A percentile compares a stretch with the other conserved stretches of the same genome.
Evolutionary conservation across 176 grass and related monocot species (phyloP).

Genomic region (Typha latifolia): DNA sequence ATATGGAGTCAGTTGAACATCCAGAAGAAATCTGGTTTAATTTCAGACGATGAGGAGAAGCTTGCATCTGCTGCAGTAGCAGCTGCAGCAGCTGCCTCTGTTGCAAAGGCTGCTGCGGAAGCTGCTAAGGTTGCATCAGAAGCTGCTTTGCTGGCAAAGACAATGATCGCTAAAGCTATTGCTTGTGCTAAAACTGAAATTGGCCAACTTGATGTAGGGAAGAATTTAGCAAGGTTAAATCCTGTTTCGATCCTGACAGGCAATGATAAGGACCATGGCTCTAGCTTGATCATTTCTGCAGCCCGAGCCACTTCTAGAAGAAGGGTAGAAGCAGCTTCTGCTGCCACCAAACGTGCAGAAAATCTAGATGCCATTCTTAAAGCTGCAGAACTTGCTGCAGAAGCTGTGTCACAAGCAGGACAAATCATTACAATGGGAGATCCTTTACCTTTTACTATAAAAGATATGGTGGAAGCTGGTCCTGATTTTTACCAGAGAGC

Average conservation of each 20-base stretch:
- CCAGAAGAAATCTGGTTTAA: slow-evolving; percentile 32
- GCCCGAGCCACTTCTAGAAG: slow-evolving; percentile 76
- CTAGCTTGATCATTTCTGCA: slow-evolving; percentile 57
- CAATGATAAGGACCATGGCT: slow-evolving; percentile 30
- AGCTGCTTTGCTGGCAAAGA: slow-evolving; percentile 78
- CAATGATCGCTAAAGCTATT: slow-evolving; percentile 70
- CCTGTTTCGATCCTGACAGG: slow-evolving; percentile 36
- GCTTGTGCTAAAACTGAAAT: slow-evolving; percentile 14
- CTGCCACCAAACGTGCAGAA: slow-evolving; percentile 84
- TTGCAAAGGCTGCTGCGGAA: slow-evolving; percentile 83
- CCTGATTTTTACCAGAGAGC: slow-evolving; percentile 70
- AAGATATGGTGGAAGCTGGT: slow-evolving; percentile 70
- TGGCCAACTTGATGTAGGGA: slow-evolving; percentile 26
- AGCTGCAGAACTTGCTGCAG: slow-evolving; percentile 87
- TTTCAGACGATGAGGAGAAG: slow-evolving; percentile 70
- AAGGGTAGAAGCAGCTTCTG: slow-evolving; percentile 83
- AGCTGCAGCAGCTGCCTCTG: slow-evolving; percentile 76
- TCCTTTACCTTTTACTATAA: slow-evolving; percentile 73
- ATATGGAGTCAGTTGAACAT: slow-evolving; percentile 61
- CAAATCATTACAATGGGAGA: slow-evolving; percentile 84
- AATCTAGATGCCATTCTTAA: slow-evolving; percentile 85
- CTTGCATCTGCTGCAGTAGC: slow-evolving; percentile 76
- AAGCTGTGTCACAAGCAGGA: slow-evolving; percentile 76
- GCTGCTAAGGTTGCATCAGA: slow-evolving; percentile 86
- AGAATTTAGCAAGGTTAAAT: slow-evolving; percentile 23